Conservation (phyloP, 208 protist species). For the Trypanosoma rangeli region DNA sequence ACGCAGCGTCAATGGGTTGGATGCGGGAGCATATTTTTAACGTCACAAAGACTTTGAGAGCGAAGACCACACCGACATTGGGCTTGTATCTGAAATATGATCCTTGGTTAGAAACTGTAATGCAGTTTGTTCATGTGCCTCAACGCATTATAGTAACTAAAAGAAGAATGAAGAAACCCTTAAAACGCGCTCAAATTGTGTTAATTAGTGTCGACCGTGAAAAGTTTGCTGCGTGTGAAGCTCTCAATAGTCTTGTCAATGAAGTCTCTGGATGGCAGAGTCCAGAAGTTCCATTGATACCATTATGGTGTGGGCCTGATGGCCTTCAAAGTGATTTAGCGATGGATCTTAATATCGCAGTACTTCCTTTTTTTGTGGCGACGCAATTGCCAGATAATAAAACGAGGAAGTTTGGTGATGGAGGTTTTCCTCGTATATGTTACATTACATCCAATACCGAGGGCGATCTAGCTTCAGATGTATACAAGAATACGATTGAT, state of each 20-base stretch:
- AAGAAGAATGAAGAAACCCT: slow-evolving; percentile 20
- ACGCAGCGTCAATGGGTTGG: slow-evolving; percentile 57
- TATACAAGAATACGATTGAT: background rate
- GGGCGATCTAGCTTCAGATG: background rate
- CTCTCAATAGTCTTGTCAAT: slow-evolving; percentile 36
- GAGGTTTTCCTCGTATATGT: slow-evolving; percentile 24
- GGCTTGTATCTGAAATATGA: slow-evolving; percentile 43
- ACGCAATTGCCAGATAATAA: slow-evolving; percentile 30
- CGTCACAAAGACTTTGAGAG: slow-evolving; percentile 25
- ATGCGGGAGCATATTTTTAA: slow-evolving; percentile 70
- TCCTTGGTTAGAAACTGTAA: slow-evolving; percentile 66
- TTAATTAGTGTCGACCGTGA: slow-evolving; percentile 82
- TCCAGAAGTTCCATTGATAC: slow-evolving; percentile 63
- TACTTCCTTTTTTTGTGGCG: slow-evolving; percentile 71
- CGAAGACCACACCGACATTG: slow-evolving; percentile 12
- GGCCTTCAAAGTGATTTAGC: slow-evolving; percentile 74
- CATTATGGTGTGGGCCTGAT: slow-evolving; percentile 71
- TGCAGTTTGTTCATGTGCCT: slow-evolving; percentile 43
- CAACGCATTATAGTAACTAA: slow-evolving; percentile 11
- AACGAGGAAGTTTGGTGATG: slow-evolving; percentile 23
- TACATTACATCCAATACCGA: slow-evolving; percentile 16
- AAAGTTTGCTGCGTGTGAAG: slow-evolving; percentile 27
- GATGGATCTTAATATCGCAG: slow-evolving; percentile 41
- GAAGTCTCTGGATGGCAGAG: slow-evolving; percentile 54
- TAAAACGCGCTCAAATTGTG: slow-evolving; percentile 82